These are phyloP conservation scores for Leccinellum albellum DNA, from an alignment of 768 basidiomycete species.

Conservation along the genomic window DNA sequence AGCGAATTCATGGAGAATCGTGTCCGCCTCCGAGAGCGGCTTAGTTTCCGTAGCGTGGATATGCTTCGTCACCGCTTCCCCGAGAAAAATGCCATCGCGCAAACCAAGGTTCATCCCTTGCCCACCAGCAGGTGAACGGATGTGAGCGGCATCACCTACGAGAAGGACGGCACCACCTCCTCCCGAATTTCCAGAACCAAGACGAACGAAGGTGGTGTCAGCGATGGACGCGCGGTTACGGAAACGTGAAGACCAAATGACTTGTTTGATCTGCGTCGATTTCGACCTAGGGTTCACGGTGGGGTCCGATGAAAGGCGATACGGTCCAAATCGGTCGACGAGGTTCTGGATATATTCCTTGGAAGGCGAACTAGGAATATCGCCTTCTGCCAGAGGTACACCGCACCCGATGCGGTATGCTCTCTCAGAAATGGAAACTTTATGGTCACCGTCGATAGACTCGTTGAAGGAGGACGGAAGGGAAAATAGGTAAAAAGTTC, in stretches of 20 bases:
- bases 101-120: conserved; percentile 58
- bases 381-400: conserved; percentile 33
- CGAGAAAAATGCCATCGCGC: conserved; percentile 48
- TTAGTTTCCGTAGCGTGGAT: conserved; percentile 13
- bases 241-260: conserved; percentile 46
- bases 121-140: conserved; percentile 53
- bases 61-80: conserved; percentile 39
- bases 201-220: conserved; percentile 34
- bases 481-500: conserved; percentile 35
- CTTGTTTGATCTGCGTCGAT: conserved; percentile 33
- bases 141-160: conserved; percentile 47
- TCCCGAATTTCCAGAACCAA: conserved; percentile 11
- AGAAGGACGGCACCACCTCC: conserved; percentile 25
- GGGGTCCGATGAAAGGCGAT: conserved; percentile 32
- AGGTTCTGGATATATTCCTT: conserved; percentile 42
- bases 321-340: conserved; percentile 40
- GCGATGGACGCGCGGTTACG: conserved; percentile 43
- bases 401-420: conserved; percentile 41
- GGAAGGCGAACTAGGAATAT: conserved; percentile 35
- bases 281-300: conserved; percentile 29
- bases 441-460: conserved; percentile 1
- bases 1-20: conserved; percentile 35
- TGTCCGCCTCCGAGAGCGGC: conserved; percentile 21
- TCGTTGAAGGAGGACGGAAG: conserved; percentile 31
- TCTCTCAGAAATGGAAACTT: conserved; percentile 2